Conservation (phyloP, 352 stramenopile species). For the Phytophthora sp. region DNA sequence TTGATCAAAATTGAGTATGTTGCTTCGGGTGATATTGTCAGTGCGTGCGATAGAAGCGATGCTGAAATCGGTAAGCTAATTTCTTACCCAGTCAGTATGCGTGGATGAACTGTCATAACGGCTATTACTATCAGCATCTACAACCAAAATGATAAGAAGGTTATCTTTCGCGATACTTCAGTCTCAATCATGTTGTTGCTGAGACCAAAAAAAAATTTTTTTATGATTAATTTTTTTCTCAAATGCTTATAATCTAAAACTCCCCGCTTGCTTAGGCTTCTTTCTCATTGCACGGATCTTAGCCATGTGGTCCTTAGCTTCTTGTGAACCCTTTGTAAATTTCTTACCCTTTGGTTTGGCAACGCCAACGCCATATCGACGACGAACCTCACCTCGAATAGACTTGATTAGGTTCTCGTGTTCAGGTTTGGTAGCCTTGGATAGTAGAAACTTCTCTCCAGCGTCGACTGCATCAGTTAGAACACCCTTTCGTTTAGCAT, state of each 20-base stretch:
- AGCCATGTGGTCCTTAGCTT: no score
- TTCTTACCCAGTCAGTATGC: neutral
- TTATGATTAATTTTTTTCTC: neutral
- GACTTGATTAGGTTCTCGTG: no score
- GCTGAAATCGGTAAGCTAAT: neutral
- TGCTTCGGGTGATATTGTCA: no score
- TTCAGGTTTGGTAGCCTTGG: no score
- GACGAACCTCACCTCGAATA: no score
- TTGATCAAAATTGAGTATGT: no score
- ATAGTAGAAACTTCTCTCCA: no score
- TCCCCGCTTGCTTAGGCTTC: neutral
- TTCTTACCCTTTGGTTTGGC: neutral
- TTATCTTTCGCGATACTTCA: neutral
- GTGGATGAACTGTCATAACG: neutral
- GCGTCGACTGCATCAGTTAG: no score
- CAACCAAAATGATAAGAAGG: no score
- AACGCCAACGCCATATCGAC: slow-evolving; percentile 1
- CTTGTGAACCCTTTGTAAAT: neutral
- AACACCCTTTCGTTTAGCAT: slow-evolving; percentile 10
- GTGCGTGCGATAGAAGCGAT: neutral
- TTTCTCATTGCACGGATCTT: neutral
- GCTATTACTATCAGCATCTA: neutral
- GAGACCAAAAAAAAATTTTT: neutral
- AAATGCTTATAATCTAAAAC: neutral
- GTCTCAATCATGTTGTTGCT: neutral